These are phyloP conservation scores for Plasmopara viticola DNA, from an alignment of 352 stramenopile species.

Conservation along the genomic window DNA sequence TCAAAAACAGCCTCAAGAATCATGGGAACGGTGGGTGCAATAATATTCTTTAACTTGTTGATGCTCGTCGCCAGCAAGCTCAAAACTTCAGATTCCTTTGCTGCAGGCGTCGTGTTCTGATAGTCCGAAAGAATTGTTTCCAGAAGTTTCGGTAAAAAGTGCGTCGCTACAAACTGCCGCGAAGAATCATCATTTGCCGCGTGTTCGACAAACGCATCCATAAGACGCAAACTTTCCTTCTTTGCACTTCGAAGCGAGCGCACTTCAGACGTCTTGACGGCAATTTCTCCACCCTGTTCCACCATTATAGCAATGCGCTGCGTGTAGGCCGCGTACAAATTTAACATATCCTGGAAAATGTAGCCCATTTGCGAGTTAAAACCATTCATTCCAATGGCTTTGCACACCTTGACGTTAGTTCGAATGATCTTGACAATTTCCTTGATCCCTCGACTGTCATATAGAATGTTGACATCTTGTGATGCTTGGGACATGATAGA, in stretches of 20 bases:
- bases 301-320: conserved; percentile 92
- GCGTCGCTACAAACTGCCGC: conserved; percentile 81
- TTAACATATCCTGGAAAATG: conserved; percentile 98
- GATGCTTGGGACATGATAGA: conserved; percentile 77
- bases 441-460: conserved; percentile 72
- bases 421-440: conserved; percentile 98
- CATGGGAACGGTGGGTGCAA: conserved; percentile 81
- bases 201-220: conserved; percentile 95
- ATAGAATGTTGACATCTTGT: conserved; percentile 73
- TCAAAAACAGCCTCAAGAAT: conserved; percentile 98
- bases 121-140: conserved; percentile 97
- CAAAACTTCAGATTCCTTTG: conserved; percentile 91
- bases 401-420: conserved; percentile 96
- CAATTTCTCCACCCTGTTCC: conserved; percentile 88
- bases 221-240: conserved; percentile 93
- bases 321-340: conserved; percentile 98
- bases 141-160: conserved; percentile 95
- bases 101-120: conserved; percentile 62
- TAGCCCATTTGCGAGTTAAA: conserved; percentile 97
- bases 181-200: conserved; percentile 59
- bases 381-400: conserved; percentile 89
- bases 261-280: conserved; percentile 91
- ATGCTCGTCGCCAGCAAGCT: conserved; percentile 94
- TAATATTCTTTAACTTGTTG: conserved; percentile 93
- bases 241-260: conserved; percentile 94